Base-by-base conservation (phyloP, 805 yeast genomes). In the Candida methanosorbosa region DNA sequence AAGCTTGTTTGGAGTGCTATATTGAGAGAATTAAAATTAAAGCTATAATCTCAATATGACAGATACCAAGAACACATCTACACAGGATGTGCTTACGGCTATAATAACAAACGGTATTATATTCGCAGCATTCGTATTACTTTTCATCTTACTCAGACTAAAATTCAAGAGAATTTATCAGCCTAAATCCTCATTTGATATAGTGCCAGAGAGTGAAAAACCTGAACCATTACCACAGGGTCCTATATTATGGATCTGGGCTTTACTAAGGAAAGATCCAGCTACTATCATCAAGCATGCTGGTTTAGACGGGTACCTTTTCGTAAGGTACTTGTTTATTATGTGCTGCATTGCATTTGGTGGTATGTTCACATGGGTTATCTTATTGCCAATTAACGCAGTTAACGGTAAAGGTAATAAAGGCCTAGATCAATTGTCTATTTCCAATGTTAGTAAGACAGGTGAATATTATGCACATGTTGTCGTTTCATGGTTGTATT, bases 261-360 rank as follows among this genome's bases (percentile, higher is more conserved):
- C 79, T 6, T 52, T 90, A 20, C 46, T 83, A 33, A 59, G 69
- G 32, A 78, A 82, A 50, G 74, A 85, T 1, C 87, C 83, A 37
- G 63, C 81, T 32, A 83, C 83, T 50, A 67, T 88, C 36, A 74
- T 90, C 39, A 78, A 80, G 44, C 94, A 90, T 49, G 81, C 92
- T 16, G 97, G 97, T 14, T 54, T 90, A n/a, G 97, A 90, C 54
- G 97, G 96, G 5, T 90, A 84, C 62, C 79, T 92, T 52, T 90
- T 88, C 56, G 60, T 87, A 41, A 68, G 98, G 44, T 92, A 82
- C 52, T 56, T 92, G 20, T 67, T 72, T 33, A 49, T 81, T 25
- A 62, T 85, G 42, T 62, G 72, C 11, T 40, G 63, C 5, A 52
- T 76, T 27, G 73, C 78, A 38, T 65, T 76, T 1, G 60, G 75